Base-by-base conservation (phyloP, 306 rosid genomes). In the peach (Prunus persica) region DNA sequence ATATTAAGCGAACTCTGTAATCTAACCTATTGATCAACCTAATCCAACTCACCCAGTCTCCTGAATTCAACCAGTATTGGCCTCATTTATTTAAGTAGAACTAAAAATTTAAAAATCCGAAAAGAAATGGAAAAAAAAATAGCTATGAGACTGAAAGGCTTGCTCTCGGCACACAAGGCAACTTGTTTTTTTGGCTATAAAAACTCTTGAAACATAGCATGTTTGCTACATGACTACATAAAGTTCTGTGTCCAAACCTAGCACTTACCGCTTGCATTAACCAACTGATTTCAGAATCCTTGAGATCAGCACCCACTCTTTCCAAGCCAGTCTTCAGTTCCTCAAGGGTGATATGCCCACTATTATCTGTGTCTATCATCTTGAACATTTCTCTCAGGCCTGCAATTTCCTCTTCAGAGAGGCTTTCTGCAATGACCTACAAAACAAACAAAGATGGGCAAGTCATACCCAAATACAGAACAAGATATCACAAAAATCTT, bases 351-450 rank as follows among this genome's bases (percentile, higher is more conserved):
- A 95, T 92, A 47, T 90, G 92, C 51, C 97, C 99, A 51, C 99
- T 95, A 20, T 84, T 89, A 87, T 95, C 99, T 9, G 91, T 13
- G 73, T 95, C 97, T 65, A 95, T 92, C 97, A 88, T 92, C 87
- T 71, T 89, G 88, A 95, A 95, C 99, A 95, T 95, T 83, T 90
- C 97, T 80, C 83, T 95, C 78, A 95, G 77, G 54, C 99, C 99
- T 12, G 84, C 99, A 55, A 95, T 95, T 89, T 95, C 99, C 78
- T 95, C 99, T 82, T 90, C 99, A 5, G 97, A 92, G 45, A 95
- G 78, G 69, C 70, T 90, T 83, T 95, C 99, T 41, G 99, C 97
- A 74, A 95, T 95, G 62, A 95, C 88, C 99, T 92, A 82, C 74
- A 73, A 77, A 83, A 58, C 65, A 73, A 60, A 62, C 62, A 71